A percentile compares a stretch with the other conserved stretches of the same genome.
These are phyloP conservation scores for Trichoderma atroviride DNA, from an alignment of 2,329 filamentous ascomycete genomes.

Conservation along the genomic window DNA sequence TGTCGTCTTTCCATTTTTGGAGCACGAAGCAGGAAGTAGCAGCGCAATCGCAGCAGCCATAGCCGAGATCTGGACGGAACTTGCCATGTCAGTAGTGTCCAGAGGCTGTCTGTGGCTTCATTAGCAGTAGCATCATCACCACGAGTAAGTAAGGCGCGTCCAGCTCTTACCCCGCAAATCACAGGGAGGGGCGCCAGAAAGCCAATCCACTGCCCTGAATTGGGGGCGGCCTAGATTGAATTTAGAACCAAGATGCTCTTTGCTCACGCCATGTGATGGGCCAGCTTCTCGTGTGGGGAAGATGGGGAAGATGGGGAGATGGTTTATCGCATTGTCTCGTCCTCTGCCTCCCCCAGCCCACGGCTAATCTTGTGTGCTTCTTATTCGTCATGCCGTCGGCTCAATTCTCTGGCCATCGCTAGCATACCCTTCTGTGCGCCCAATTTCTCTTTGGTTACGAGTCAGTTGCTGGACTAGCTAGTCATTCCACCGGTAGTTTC, in stretches of 20 bases:
- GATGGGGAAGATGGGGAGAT: not conserved
- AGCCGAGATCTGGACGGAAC: not conserved
- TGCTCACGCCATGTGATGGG: not conserved
- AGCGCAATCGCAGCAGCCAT: not conserved
- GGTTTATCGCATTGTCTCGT: not conserved
- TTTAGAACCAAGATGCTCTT: not conserved
- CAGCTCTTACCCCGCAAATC: slow-evolving; percentile 22
- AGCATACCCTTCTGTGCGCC: not conserved
- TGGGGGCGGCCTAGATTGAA: slow-evolving; percentile 10
- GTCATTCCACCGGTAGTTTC: not conserved
- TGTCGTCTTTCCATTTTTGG: not conserved
- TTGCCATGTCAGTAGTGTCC: not conserved
- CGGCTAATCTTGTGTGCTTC: not conserved
- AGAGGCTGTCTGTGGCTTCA: not conserved
- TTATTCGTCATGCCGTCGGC: not conserved
- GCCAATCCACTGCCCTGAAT: slow-evolving; percentile 5
- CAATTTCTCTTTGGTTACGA: not conserved
- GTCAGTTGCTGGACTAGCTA: not conserved
- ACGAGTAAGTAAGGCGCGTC: not conserved
- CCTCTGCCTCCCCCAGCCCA: not conserved
- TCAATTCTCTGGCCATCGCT: not conserved
- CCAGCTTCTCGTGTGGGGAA: not conserved
- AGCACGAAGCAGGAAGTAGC: not conserved
- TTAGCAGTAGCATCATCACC: not conserved
- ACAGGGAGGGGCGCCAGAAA: slow-evolving; percentile 22